These are phyloP conservation scores for Lithospermum erythrorhizon DNA, from an alignment of 257 asterid genomes.

Conservation along the genomic window DNA sequence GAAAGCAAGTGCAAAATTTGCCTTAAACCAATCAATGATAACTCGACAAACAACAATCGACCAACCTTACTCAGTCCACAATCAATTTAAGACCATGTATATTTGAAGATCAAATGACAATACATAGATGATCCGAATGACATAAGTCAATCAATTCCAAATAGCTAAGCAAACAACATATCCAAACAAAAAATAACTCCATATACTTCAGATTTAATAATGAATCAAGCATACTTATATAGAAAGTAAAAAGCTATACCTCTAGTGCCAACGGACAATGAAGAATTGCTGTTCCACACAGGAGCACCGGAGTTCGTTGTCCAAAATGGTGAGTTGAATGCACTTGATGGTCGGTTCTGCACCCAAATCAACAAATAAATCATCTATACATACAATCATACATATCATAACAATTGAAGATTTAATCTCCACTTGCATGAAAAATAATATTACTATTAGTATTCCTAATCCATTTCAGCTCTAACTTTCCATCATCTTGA, in stretches of 20 bases:
- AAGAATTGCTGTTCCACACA: conserved; percentile 74
- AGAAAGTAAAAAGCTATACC: conserved; percentile 26
- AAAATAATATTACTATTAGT: too few species aligned
- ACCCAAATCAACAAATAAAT: conserved; percentile 12
- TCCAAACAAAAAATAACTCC: background rate
- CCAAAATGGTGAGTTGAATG: conserved; percentile 61
- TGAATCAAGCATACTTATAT: background rate
- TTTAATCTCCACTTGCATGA: background rate
- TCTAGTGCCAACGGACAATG: conserved; percentile 77
- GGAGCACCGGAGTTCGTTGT: conserved; percentile 90
- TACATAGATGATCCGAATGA: background rate
- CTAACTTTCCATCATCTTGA: too few species aligned
- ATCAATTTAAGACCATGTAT: background rate
- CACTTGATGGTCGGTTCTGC: conserved; percentile 86
- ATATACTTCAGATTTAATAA: background rate
- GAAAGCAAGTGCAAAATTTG: too few species aligned
- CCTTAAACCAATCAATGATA: background rate
- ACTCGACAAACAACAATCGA: background rate
- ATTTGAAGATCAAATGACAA: background rate
- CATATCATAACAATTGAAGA: background rate
- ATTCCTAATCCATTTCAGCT: too few species aligned
- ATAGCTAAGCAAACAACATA: too few species aligned
- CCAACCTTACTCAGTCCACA: background rate
- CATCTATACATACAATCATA: background rate
- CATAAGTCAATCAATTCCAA: background rate